Base-by-base conservation (phyloP, 371 early-diverging fungal species). In the Blakeslea trispora region DNA sequence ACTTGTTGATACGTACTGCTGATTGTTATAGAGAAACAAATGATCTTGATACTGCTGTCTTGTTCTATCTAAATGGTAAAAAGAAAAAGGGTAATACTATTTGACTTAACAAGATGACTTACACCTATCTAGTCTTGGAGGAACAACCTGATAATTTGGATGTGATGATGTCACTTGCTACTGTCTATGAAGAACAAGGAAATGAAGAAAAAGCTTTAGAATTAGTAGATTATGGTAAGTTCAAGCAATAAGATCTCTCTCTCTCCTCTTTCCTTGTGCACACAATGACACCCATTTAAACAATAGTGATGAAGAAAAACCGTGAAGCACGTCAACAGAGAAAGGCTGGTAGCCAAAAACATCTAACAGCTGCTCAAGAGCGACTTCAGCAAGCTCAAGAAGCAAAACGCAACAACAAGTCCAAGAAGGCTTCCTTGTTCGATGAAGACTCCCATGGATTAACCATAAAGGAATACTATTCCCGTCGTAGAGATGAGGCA, bases 101-200 rank as follows among this genome's bases (percentile, higher is more conserved):
- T n/a, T n/a, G n/a, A n/a, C n/a, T n/a, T n/a, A n/a, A n/a, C n/a
- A n/a, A n/a, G 17, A 23, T 21, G 21, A 45, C 37, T 59, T n/a
- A 51, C 17, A 1, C 22, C 11, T 10, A 11, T 24, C 1, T 43
- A 77, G 78, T 79, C 0, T 35, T 79, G 59, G 75, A 76, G 17
- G 75, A 74, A 22, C 73, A 74, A 44, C 87, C 91, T 0, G 71
- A 83, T 10, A 88, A 92, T 63, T 63, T 87, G 19, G 91, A 91
- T 22, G 82, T 87, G 55, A 87, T 89, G 66, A 67, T 91, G 69
- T 83, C 88, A 50, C 73, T 96, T 5, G 91, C 89, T 11, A 81
- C 90, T 37, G 81, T 95, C 0, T 93, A 93, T 57, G 91, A 94
- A 69, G 91, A 91, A 45, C 74, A 87, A 63, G 94, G 93, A 34